Evolutionary conservation across 1,139 yeast species (phyloP), one percentile per base, ranked within the genome.

Genomic region (Nakaseomyces bracarensis): DNA sequence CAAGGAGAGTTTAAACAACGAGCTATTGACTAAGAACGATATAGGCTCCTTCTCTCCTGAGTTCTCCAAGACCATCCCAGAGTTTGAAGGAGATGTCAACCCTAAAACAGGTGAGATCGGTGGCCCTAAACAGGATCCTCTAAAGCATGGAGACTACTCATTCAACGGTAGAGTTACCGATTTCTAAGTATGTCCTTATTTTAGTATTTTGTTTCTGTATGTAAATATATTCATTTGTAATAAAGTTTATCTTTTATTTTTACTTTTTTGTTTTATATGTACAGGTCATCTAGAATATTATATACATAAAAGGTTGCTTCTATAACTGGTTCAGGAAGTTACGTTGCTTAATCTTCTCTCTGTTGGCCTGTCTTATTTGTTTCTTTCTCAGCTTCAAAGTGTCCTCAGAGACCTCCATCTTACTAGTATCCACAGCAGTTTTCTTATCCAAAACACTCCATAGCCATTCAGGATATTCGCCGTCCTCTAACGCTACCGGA

Each of bases 71-170:
- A 82, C 87, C 3, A 80, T 86, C 43, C 95, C 96, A 0, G 99
- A 93, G 54, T 91, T 91, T 57, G 96, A 89, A 63, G 99, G 99
- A 1, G 91, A 89, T 47, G 78, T 74, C 27, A 91, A 91, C 57
- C 99, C 99, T 0, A 72, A 71, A 45, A 89, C 97, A 1, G 98
- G 98, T 1, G 99, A 93, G 64, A 70, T 81, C 25, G 96, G 96
- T 33, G 99, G 98, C 0, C 99, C 99, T n/a, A 93, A 93, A 57
- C 97, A 91, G 62, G 97, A 93, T 57, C 99, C 99, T 1, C 70
- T 86, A 52, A 77, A 79, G 54, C 95, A 86, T 58, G 91, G 89
- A 35, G 99, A 93, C 55, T 93, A 95, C 77, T 79, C 96, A 3
- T 93, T 81, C 61, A 89, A 91, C 59, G 98, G 98, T 1, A 75